These are phyloP conservation scores for Sanghuangporus sanghuang DNA, from an alignment of 1,284 basidiomycete genomes.

Conservation along the genomic window DNA sequence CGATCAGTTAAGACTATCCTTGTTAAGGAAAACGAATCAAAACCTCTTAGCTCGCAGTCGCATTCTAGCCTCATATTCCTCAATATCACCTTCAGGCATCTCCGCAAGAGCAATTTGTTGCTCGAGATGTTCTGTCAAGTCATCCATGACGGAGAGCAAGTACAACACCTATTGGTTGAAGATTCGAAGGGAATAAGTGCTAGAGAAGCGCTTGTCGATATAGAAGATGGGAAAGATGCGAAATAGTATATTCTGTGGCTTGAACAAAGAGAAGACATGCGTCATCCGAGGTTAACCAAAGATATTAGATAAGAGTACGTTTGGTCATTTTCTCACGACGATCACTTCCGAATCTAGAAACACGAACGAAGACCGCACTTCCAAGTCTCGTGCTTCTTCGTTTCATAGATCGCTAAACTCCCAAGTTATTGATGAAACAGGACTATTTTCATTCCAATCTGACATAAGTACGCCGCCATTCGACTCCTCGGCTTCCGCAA, in stretches of 20 bases:
- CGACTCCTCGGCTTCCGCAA: background rate
- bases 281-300: background rate
- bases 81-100: conserved; percentile 15
- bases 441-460: background rate
- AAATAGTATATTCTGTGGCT: background rate
- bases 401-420: background rate
- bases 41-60: background rate
- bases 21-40: too few relatives aligned
- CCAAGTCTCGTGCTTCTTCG: background rate
- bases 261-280: background rate
- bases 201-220: background rate
- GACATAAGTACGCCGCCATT: background rate
- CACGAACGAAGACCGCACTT: background rate
- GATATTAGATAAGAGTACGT: background rate
- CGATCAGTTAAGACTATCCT: background rate
- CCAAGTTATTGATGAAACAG: background rate
- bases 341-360: background rate
- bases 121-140: conserved; percentile 1
- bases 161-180: background rate
- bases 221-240: background rate
- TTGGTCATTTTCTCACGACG: background rate
- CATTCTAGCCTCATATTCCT: conserved; percentile 9
- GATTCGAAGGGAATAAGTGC: background rate
- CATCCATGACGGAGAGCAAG: background rate
- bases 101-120: conserved; percentile 7